Evolutionary conservation across 108 stramenopile species (phyloP).

Genomic region (Phaeodactylum tricornutum): DNA sequence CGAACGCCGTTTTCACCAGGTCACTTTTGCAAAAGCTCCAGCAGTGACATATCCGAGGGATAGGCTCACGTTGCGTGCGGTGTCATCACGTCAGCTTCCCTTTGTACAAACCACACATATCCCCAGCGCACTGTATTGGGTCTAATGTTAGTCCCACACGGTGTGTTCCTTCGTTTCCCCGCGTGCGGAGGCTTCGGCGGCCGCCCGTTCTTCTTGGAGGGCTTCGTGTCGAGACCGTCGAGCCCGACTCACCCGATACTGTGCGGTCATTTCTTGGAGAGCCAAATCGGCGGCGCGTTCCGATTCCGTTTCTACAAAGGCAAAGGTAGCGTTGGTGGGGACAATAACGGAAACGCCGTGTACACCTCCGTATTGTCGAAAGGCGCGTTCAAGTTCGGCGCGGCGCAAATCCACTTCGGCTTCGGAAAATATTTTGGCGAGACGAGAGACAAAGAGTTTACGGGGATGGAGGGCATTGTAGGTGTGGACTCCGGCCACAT

Average conservation of each 20-base stretch:
- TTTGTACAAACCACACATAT: too few species aligned
- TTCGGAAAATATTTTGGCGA: slow-evolving; percentile 48
- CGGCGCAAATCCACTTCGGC: slow-evolving; percentile 69
- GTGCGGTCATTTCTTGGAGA: slow-evolving; percentile 43
- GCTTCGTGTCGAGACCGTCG: slow-evolving; percentile 72
- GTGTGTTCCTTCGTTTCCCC: too few species aligned
- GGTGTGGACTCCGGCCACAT: slow-evolving; percentile 36
- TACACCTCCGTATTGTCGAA: slow-evolving; percentile 76
- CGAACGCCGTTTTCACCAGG: too few species aligned
- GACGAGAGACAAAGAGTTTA: slow-evolving; percentile 59
- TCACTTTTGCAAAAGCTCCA: too few species aligned
- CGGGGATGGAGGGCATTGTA: slow-evolving; percentile 39
- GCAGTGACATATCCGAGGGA: too few species aligned
- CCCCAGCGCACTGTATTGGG: too few species aligned
- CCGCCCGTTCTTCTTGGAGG: slow-evolving; percentile 62
- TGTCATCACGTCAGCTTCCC: too few species aligned
- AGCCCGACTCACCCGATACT: slow-evolving; percentile 66
- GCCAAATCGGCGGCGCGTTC: slow-evolving; percentile 63
- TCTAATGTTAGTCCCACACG: too few species aligned
- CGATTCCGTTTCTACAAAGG: slow-evolving; percentile 71
- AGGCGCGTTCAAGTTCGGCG: slow-evolving; percentile 79
- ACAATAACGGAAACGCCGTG: slow-evolving; percentile 55
- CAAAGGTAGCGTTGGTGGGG: slow-evolving; percentile 56
- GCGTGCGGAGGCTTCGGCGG: too few species aligned
- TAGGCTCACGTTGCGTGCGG: too few species aligned